Conservation (phyloP, 768 basidiomycete genomes). For the Peribolospora baueri region DNA sequence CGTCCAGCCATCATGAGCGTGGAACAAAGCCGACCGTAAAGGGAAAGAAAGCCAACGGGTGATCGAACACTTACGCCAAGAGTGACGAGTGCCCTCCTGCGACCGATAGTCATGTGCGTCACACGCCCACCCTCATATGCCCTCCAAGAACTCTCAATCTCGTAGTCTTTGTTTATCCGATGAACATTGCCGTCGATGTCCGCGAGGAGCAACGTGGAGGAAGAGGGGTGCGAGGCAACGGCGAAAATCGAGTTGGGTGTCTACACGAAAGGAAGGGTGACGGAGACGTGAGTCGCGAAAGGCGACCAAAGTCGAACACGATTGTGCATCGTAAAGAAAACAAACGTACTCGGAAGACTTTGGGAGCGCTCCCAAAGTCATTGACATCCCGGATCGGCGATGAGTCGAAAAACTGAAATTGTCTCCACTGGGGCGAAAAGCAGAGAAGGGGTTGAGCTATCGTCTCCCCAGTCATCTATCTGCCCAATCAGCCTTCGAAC, state of each 20-base stretch:
- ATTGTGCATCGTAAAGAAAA: too few species aligned
- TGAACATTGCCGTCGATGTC: conserved; percentile 56
- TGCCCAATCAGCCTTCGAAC: too few species aligned
- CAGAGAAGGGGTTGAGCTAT: neutral
- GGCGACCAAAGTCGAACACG: too few species aligned
- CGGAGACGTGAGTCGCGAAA: too few species aligned
- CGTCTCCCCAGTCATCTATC: too few species aligned
- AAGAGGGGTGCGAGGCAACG: neutral
- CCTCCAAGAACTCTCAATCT: conserved; percentile 45
- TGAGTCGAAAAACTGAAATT: conserved; percentile 72
- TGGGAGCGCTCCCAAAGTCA: conserved; percentile 47
- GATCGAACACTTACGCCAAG: conserved; percentile 40
- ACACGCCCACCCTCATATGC: conserved; percentile 58
- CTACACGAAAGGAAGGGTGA: neutral
- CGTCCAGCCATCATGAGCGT: neutral
- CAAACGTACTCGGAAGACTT: conserved; percentile 45
- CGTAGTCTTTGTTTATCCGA: conserved; percentile 47
- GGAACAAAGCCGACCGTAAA: conserved; percentile 1
- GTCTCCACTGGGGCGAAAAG: conserved; percentile 39
- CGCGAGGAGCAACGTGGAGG: neutral
- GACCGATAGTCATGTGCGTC: conserved; percentile 48
- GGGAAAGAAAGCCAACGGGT: neutral
- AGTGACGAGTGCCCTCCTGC: conserved; percentile 58
- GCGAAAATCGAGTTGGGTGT: conserved; percentile 4
- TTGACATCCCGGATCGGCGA: conserved; percentile 52